A percentile compares a stretch with the other conserved stretches of the same genome.
Conservation (phyloP, 352 stramenopile species). For the Globisporangium solare region DNA sequence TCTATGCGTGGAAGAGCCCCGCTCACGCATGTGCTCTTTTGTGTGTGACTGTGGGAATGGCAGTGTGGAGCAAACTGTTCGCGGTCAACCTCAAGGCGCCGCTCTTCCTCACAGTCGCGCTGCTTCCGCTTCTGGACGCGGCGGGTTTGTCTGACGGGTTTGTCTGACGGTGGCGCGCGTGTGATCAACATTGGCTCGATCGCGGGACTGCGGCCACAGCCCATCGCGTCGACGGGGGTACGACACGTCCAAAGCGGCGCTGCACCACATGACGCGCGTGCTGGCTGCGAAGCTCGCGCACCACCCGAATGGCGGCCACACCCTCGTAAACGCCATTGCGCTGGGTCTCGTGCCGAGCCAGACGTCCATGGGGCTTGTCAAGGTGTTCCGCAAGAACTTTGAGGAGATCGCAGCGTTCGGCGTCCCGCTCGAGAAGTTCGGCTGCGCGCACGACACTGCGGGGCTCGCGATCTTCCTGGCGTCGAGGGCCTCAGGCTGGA, state of each 20-base stretch:
- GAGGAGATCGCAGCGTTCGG: no score
- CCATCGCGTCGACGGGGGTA: no score
- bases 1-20: no score
- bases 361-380: no score
- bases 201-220: constrained; percentile 82
- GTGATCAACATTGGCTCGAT: constrained; percentile 79
- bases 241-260: constrained; percentile 92
- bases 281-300: constrained; percentile 88
- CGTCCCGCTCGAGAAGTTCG: constrained; percentile 82
- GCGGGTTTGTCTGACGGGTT: no score
- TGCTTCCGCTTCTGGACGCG: constrained; percentile 87
- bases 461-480: constrained; percentile 90
- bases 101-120: constrained; percentile 90
- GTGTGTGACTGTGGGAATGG: no score
- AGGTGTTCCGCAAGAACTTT: no score
- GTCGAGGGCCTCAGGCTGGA: constrained; percentile 86
- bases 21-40: no score
- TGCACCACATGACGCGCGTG: constrained; percentile 92
- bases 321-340: constrained; percentile 95
- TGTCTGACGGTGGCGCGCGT: constrained; percentile 37
- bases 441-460: constrained; percentile 89
- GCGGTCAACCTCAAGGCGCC: constrained; percentile 94
- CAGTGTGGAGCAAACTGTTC: no score
- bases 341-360: constrained; percentile 89
- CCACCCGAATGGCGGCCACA: constrained; percentile 74